These are phyloP conservation scores for Ustilago crameri DNA, from an alignment of 1,284 basidiomycete genomes.

Conservation along the genomic window DNA sequence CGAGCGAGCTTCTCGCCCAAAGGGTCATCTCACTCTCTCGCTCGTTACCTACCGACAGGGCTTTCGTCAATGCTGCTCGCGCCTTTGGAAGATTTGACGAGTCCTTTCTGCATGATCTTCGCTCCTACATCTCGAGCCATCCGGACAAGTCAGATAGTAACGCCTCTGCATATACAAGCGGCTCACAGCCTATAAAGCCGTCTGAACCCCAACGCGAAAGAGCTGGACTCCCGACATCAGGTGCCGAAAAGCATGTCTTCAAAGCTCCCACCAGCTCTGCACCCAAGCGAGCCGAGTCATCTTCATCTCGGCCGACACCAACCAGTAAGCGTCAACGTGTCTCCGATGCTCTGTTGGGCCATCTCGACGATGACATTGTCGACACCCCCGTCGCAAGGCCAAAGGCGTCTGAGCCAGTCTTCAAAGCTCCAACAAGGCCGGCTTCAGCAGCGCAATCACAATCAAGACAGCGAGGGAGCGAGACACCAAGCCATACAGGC, in stretches of 20 bases:
- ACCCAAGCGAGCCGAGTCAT: slow-evolving; percentile 75
- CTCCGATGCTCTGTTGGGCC: slow-evolving; percentile 23
- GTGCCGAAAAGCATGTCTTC: slow-evolving; percentile 64
- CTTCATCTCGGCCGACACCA: slow-evolving; percentile 62
- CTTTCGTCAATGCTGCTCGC: slow-evolving; percentile 74
- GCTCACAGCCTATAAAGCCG: slow-evolving; percentile 23
- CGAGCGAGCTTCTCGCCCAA: slow-evolving; percentile 59
- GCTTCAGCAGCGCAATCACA: slow-evolving; percentile 30
- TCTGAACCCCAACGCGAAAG: slow-evolving; percentile 25
- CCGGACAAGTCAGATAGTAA: slow-evolving; percentile 19
- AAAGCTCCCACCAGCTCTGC: slow-evolving; percentile 74
- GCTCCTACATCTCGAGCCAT: slow-evolving; percentile 36
- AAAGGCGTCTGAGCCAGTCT: slow-evolving; percentile 14
- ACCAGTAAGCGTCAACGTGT: slow-evolving; percentile 48
- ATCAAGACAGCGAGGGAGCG: slow-evolving; percentile 21
- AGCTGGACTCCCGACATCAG: slow-evolving; percentile 32
- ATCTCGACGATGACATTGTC: slow-evolving; percentile 21
- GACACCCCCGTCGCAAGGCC: slow-evolving; percentile 8
- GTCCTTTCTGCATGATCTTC: slow-evolving; percentile 73
- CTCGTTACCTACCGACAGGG: slow-evolving; percentile 45
- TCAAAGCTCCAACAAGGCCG: slow-evolving; percentile 44
- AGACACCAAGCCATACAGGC: slow-evolving; percentile 56
- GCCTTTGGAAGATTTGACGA: slow-evolving; percentile 87
- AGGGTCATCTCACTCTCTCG: slow-evolving; percentile 56
- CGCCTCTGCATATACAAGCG: slow-evolving; percentile 25